A percentile compares a stretch with the other conserved stretches of the same genome.
Evolutionary conservation across 306 rosid species (phyloP).

Genomic region (Castanea crenata): DNA sequence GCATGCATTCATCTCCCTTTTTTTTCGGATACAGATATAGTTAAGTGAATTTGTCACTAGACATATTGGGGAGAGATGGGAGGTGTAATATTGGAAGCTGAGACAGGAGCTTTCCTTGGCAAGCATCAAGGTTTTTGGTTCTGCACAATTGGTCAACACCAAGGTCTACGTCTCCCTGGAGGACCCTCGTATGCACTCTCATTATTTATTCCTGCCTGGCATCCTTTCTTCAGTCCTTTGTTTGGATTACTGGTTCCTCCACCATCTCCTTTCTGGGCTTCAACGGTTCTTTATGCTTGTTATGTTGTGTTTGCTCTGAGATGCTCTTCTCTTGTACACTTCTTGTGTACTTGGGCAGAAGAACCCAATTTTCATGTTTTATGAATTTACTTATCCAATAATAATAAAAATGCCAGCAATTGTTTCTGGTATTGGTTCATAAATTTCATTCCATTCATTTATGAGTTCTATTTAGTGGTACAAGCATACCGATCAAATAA

Average conservation of each 20-base stretch:
- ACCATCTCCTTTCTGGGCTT: constrained; percentile 10
- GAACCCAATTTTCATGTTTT: not conserved
- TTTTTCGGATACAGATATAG: constrained; percentile 52
- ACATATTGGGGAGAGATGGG: constrained; percentile 90
- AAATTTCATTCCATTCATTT: not conserved
- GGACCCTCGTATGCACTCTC: constrained; percentile 79
- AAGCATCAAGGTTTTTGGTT: constrained; percentile 90
- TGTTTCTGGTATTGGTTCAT: not conserved
- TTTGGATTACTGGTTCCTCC: not conserved
- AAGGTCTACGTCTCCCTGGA: constrained; percentile 79
- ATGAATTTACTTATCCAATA: not conserved
- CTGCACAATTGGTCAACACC: constrained; percentile 92
- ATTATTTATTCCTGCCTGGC: not conserved
- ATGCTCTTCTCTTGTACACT: not conserved
- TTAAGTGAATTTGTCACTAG: constrained; percentile 86
- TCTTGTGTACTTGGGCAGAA: not conserved
- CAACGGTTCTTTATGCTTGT: not conserved
- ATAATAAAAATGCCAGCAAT: not conserved
- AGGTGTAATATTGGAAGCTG: constrained; percentile 91
- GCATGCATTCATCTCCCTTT: constrained; percentile 6
- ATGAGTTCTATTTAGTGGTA: not conserved
- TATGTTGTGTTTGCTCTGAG: not conserved
- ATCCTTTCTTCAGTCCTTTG: not conserved
- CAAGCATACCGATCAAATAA: not conserved
- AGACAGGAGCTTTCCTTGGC: constrained; percentile 89